These are phyloP conservation scores for Phytophthora meadii DNA, from an alignment of 352 stramenopile genomes.

Conservation along the genomic window DNA sequence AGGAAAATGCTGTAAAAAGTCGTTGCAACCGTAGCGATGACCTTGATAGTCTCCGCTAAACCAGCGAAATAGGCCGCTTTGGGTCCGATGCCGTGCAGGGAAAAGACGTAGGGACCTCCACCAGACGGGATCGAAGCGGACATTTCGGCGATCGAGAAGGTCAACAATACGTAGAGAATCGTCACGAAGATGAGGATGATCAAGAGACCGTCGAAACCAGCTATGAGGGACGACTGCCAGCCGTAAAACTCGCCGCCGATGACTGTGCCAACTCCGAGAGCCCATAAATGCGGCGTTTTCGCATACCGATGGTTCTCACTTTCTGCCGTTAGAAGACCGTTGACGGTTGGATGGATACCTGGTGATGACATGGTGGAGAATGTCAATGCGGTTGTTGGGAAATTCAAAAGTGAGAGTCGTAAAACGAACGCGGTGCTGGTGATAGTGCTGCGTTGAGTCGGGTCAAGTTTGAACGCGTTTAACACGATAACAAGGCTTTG, in stretches of 20 bases:
- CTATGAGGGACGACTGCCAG: slow-evolving; percentile 66
- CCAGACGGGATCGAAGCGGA: slow-evolving; percentile 63
- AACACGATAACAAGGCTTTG: neutral
- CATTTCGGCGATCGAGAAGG: slow-evolving; percentile 79
- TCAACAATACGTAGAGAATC: slow-evolving; percentile 69
- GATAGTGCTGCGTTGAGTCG: neutral
- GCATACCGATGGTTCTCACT: slow-evolving; percentile 58
- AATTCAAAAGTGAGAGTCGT: slow-evolving; percentile 33
- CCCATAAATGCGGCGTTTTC: slow-evolving; percentile 67
- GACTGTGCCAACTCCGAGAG: slow-evolving; percentile 69
- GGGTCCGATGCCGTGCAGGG: slow-evolving; percentile 62
- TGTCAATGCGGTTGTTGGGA: neutral
- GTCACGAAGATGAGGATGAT: slow-evolving; percentile 69
- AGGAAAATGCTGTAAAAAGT: slow-evolving; percentile 62
- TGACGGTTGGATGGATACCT: slow-evolving; percentile 22
- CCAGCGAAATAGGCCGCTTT: slow-evolving; percentile 65
- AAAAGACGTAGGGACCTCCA: slow-evolving; percentile 77
- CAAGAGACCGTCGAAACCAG: slow-evolving; percentile 66
- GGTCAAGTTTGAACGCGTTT: too few relatives aligned
- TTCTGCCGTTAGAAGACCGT: slow-evolving; percentile 15
- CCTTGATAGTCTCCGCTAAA: slow-evolving; percentile 71
- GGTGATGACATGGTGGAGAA: slow-evolving; percentile 17
- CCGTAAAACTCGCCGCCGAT: slow-evolving; percentile 76
- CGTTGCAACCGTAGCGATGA: slow-evolving; percentile 55
- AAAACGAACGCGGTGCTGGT: neutral